Conservation (phyloP, 805 yeast species). For the Kregervanrija pseudodelftensis region DNA sequence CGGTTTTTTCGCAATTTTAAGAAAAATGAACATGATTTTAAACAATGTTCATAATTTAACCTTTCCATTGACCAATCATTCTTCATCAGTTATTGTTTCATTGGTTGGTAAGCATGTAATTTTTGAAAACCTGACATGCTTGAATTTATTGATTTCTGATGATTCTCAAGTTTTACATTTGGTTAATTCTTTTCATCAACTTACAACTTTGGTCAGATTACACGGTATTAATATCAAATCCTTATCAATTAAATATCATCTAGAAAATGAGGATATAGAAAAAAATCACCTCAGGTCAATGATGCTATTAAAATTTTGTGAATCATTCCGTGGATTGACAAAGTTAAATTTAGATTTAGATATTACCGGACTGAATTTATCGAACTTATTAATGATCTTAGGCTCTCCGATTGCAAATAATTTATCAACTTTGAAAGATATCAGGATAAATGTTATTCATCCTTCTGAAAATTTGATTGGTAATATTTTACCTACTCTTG, state of each 20-base stretch:
- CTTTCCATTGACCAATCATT: constrained; percentile 26
- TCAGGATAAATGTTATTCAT: constrained; percentile 19
- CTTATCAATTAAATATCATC: constrained; percentile 20
- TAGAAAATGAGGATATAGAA: constrained; percentile 20
- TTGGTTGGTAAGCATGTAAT: constrained; percentile 24
- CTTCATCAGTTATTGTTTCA: constrained; percentile 24
- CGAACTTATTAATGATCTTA: constrained; percentile 26
- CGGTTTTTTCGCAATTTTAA: constrained; percentile 28
- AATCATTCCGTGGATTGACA: constrained; percentile 18
- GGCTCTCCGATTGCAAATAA: constrained; percentile 26
- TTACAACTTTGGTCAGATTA: constrained; percentile 18
- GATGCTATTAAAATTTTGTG: constrained; percentile 25
- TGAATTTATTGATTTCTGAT: constrained; percentile 26
- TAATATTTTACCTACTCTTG: constrained; percentile 21
- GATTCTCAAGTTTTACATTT: constrained; percentile 23
- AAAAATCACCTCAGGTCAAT: constrained; percentile 27
- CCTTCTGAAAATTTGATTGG: constrained; percentile 28
- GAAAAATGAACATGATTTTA: constrained; percentile 24
- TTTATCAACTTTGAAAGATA: constrained; percentile 16
- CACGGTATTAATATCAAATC: constrained; percentile 20
- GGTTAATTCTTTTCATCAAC: constrained; percentile 22
- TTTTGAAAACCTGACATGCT: constrained; percentile 22
- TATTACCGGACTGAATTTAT: constrained; percentile 24
- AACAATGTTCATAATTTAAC: constrained; percentile 20
- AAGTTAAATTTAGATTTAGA: constrained; percentile 19